A percentile compares a stretch with the other conserved stretches of the same genome.
phyloP scores from a whole-genome alignment of 495 filamentous ascomycete species.

The Chaetomium tenue region DNA sequence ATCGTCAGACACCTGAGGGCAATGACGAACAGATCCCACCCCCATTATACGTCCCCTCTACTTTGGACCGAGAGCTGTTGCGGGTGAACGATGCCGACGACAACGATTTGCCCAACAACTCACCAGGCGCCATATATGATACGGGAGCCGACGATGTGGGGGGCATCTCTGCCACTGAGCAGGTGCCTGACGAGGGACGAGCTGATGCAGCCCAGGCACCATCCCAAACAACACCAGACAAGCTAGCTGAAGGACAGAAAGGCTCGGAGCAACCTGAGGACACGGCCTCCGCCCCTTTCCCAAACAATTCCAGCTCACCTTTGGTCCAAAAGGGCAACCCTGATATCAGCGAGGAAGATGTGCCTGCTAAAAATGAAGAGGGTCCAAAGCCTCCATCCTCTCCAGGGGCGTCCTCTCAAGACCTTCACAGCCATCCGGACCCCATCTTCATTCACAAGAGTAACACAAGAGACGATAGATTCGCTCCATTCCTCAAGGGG shows the following conservation, averaged over 20 bases:
- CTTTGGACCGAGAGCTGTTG: too few relatives aligned
- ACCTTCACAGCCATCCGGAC: not conserved
- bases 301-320: not conserved
- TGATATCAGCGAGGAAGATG: not conserved
- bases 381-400: not conserved
- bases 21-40: not conserved
- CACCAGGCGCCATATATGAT: not conserved
- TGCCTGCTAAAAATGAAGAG: not conserved
- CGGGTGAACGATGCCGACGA: too few relatives aligned
- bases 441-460: not conserved
- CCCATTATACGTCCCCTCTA: too few relatives aligned
- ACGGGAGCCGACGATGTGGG: not conserved
- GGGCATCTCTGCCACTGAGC: not conserved
- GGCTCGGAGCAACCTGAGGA: not conserved
- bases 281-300: not conserved
- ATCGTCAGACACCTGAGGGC: not conserved
- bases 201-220: not conserved
- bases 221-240: not conserved
- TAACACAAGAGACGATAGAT: not conserved
- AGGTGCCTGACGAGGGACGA: not conserved
- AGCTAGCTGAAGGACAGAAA: not conserved
- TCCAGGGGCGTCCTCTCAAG: not conserved
- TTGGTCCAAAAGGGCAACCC: too few relatives aligned
- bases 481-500: not conserved
- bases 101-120: not conserved